These are phyloP conservation scores for Nitzschia sp. DNA, from an alignment of 108 stramenopile genomes.

Conservation along the genomic window DNA sequence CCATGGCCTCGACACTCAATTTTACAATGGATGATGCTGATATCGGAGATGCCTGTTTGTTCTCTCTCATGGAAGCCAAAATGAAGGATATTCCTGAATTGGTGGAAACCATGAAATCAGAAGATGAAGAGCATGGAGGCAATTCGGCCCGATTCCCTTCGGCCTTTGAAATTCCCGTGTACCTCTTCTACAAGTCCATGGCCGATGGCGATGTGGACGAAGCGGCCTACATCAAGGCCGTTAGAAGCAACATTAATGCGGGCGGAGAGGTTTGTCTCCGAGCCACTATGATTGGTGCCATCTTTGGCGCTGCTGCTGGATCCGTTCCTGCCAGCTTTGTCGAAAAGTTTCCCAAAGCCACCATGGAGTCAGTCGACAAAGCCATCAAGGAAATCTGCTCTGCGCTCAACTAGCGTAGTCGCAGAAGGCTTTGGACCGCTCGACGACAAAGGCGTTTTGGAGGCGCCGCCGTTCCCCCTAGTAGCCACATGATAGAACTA, in stretches of 20 bases:
- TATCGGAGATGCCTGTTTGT: slow-evolving; percentile 23
- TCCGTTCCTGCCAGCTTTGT: slow-evolving; percentile 22
- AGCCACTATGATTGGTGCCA: slow-evolving; percentile 16
- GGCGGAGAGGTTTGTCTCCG: slow-evolving; percentile 19
- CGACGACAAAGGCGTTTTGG: neutral
- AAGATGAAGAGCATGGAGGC: slow-evolving; percentile 11
- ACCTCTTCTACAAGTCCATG: slow-evolving; percentile 25
- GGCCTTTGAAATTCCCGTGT: slow-evolving; percentile 17
- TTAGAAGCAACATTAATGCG: slow-evolving; percentile 21
- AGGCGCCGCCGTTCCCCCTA: neutral
- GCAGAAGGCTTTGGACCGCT: neutral
- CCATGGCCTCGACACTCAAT: slow-evolving; percentile 7
- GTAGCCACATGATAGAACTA: too few species aligned
- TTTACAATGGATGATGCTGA: slow-evolving; percentile 5
- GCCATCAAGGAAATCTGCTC: slow-evolving; percentile 18
- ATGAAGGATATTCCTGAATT: slow-evolving; percentile 13
- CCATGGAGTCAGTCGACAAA: slow-evolving; percentile 17
- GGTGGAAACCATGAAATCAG: slow-evolving; percentile 5
- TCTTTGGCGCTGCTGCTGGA: slow-evolving; percentile 21
- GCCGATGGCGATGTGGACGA: slow-evolving; percentile 13
- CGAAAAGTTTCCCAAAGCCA: slow-evolving; percentile 17
- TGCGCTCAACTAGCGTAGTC: slow-evolving; percentile 8
- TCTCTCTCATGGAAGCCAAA: slow-evolving; percentile 20
- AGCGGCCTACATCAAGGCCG: slow-evolving; percentile 8
- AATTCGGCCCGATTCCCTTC: slow-evolving; percentile 13